Percentiles rank a stretch among this genome's conserved stretches.
Conservation (phyloP, 306 rosid genomes). For the Ochetophila trinervis region DNA sequence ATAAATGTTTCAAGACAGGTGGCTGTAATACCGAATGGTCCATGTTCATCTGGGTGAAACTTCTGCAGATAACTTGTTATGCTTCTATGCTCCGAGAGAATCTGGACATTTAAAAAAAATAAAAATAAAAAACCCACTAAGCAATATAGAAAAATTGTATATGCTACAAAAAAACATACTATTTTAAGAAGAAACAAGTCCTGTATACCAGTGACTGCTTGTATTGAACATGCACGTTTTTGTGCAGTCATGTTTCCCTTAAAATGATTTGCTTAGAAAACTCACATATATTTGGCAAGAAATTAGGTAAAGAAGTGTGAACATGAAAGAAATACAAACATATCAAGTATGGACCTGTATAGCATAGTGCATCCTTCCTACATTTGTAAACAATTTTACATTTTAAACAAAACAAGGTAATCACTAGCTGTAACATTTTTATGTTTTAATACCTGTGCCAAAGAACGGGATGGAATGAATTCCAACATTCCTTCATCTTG, state of each 20-base stretch:
- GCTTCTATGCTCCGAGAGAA: conserved; percentile 92
- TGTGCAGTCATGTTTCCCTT: neutral
- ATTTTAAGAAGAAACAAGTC: neutral
- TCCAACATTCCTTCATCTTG: conserved; percentile 99
- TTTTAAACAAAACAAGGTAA: conserved; percentile 2
- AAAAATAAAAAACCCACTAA: conserved; percentile 30
- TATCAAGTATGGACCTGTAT: too few relatives aligned
- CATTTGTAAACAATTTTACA: neutral
- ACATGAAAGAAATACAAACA: too few relatives aligned
- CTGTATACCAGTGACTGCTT: neutral
- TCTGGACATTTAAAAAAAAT: conserved; percentile 64
- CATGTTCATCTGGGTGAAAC: conserved; percentile 94
- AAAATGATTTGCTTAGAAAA: too few relatives aligned
- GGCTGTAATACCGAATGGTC: conserved; percentile 93
- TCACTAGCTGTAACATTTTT: conserved; percentile 17
- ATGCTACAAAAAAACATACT: conserved; percentile 13
- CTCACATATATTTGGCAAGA: too few relatives aligned
- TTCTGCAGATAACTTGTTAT: conserved; percentile 90
- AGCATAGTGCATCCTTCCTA: too few relatives aligned
- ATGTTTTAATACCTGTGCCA: conserved; percentile 62
- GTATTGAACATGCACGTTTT: neutral
- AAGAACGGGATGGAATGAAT: conserved; percentile 85
- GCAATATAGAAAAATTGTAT: conserved; percentile 20
- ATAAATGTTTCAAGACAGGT: conserved; percentile 95
- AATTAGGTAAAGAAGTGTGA: too few relatives aligned